Base-by-base conservation (phyloP, 305 asterid species). In the Nicotiana rustica region DNA sequence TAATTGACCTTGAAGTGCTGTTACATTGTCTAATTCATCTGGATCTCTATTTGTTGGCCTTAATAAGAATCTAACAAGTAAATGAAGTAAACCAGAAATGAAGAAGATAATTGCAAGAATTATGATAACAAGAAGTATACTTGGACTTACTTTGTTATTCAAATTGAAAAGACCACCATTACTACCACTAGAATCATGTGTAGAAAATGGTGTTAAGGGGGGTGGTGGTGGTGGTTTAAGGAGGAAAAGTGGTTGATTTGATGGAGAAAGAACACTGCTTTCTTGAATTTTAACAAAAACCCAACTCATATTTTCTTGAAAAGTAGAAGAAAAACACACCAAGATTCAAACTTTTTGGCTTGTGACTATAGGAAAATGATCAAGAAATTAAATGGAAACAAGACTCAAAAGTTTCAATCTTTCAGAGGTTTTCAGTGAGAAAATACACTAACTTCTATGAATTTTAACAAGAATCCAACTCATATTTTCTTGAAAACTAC, bases 1-100 rank as follows among this genome's bases (percentile, higher is more conserved):
- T 41, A 95, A 85, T 87, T 92, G 99, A 17, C 99, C 99, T 84
- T 95, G 97, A 6, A 94, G 87, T 44, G 90, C 99, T 68, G 98
- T 95, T 1, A 90, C 94, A 83, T 81, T 81, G 17, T 90, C 99
- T 52, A 79, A 68, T 61, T 92, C 97, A 84, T 90, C 95, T 19
- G 93, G 91, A 61, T 90, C 93, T 78, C 97, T 86, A 47, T 59
- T 84, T 57, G 92, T 81, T 8, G 96, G 97, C 70, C 92, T 86
- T 21, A 93, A 55, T 3, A 95, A 86, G 61, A 86, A 90, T 84
- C 98, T 88, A 8, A 94, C 93, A 7, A 94, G 92, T 15, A 94
- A 92, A 65, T 95, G 99, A 70, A 95, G 95, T 31, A 94, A 70
- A 29, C 98, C 98, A 79, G 96, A 93, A 10, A 94, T 84, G 66